These are phyloP conservation scores for Termitomyces titanicus DNA, from an alignment of 768 basidiomycete species.

Conservation along the genomic window DNA sequence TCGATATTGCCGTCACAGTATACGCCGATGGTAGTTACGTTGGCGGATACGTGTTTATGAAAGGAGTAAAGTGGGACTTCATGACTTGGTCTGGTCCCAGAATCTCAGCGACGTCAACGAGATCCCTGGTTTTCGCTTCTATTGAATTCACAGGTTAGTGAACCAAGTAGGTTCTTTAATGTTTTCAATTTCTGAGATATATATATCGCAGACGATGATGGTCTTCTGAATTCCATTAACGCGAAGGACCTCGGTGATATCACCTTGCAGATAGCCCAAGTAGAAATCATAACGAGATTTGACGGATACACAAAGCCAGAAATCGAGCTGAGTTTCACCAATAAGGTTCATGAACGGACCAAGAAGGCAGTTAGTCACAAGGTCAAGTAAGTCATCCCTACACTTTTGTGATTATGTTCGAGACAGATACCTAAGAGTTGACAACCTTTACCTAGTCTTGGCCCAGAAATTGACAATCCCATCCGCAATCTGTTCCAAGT, in stretches of 20 bases:
- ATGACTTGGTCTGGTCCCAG: background rate
- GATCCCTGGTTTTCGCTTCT: background rate
- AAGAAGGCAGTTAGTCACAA: slow-evolving; percentile 19
- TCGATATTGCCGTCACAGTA: background rate
- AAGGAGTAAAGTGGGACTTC: background rate
- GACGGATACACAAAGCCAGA: background rate
- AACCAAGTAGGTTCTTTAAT: background rate
- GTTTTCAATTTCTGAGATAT: background rate
- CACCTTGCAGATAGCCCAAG: slow-evolving; percentile 3
- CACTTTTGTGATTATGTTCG: background rate
- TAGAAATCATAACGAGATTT: background rate
- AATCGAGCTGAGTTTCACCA: background rate
- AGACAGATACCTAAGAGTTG: background rate
- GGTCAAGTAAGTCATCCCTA: slow-evolving; percentile 16
- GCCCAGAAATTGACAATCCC: background rate
- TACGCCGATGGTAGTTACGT: background rate
- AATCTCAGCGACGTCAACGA: background rate
- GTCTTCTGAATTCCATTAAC: slow-evolving; percentile 9
- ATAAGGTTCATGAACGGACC: background rate
- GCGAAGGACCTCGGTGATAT: slow-evolving; percentile 18
- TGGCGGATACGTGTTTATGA: background rate
- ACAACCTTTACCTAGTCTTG: background rate
- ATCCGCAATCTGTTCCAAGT: background rate
- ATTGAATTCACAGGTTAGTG: background rate
- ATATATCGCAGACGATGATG: slow-evolving; percentile 21